Conservation (phyloP, 192 early-diverging fungal species). For the Coemansia sp. region DNA sequence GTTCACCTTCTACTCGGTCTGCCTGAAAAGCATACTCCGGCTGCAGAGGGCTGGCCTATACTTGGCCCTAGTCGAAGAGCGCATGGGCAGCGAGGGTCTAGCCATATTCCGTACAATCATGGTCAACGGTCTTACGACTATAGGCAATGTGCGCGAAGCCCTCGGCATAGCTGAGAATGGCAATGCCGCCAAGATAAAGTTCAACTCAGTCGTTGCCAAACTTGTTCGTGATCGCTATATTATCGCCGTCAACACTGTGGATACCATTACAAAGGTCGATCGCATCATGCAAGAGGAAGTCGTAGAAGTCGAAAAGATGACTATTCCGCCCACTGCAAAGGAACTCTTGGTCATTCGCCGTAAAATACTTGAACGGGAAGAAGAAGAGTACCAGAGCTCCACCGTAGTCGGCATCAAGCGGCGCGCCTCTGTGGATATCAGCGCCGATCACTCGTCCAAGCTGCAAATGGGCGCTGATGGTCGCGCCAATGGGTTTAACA, state of each 20-base stretch:
- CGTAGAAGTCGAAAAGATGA: slow-evolving; percentile 60
- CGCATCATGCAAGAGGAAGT: slow-evolving; percentile 67
- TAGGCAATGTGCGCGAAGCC: slow-evolving; percentile 27
- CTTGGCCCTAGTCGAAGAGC: slow-evolving; percentile 60
- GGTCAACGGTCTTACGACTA: slow-evolving; percentile 48
- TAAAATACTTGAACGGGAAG: slow-evolving; percentile 52
- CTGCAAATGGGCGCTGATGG: slow-evolving; percentile 21
- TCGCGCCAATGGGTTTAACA: not conserved
- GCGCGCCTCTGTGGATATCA: slow-evolving; percentile 11
- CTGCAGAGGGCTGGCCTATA: slow-evolving; percentile 63
- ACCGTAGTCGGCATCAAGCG: slow-evolving; percentile 61
- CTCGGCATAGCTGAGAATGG: slow-evolving; percentile 27
- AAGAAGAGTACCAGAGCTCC: slow-evolving; percentile 54
- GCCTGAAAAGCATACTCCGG: slow-evolving; percentile 62
- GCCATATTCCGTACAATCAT: slow-evolving; percentile 57
- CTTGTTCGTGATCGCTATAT: slow-evolving; percentile 70
- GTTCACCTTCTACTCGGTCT: slow-evolving; percentile 72
- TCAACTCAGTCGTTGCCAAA: slow-evolving; percentile 33
- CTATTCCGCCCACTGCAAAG: slow-evolving; percentile 64
- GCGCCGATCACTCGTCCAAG: slow-evolving; percentile 21
- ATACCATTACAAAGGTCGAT: slow-evolving; percentile 66
- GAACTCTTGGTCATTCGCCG: slow-evolving; percentile 61
- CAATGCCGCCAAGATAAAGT: slow-evolving; percentile 24
- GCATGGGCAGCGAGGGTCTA: slow-evolving; percentile 64
- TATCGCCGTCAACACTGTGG: slow-evolving; percentile 61